These are phyloP conservation scores for Colletotrichum horii DNA, from an alignment of 2,329 filamentous ascomycete genomes.

Conservation along the genomic window DNA sequence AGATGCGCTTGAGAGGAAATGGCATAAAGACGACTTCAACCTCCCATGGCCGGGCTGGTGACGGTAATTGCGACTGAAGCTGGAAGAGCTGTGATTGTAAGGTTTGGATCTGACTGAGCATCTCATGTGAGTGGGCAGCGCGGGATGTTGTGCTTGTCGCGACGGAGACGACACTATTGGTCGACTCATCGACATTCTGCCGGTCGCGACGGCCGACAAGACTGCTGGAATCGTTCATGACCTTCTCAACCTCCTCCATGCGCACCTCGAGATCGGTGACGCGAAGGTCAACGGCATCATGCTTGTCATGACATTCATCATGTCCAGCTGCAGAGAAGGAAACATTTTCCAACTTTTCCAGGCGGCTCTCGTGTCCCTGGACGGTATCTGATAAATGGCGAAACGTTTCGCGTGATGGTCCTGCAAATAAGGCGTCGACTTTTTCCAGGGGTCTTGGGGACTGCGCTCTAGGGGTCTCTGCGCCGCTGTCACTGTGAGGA, in stretches of 20 bases:
- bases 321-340: slow-evolving; percentile 72
- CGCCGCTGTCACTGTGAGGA: slow-evolving; percentile 22
- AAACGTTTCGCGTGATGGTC: slow-evolving; percentile 40
- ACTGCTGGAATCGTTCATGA: slow-evolving; percentile 52
- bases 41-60: slow-evolving; percentile 69
- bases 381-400: slow-evolving; percentile 57
- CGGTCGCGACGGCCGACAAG: slow-evolving; percentile 39
- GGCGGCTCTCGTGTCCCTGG: slow-evolving; percentile 65
- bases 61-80: slow-evolving; percentile 68
- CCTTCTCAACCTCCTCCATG: slow-evolving; percentile 64
- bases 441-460: slow-evolving; percentile 2
- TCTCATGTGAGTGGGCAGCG: slow-evolving; percentile 47
- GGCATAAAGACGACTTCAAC: slow-evolving; percentile 79
- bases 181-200: slow-evolving; percentile 46
- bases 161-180: slow-evolving; percentile 51
- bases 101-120: slow-evolving; percentile 55
- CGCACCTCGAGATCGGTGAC: slow-evolving; percentile 72
- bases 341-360: slow-evolving; percentile 72
- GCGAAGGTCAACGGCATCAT: slow-evolving; percentile 70
- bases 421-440: slow-evolving; percentile 17
- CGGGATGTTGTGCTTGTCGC: slow-evolving; percentile 47
- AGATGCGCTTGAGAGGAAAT: slow-evolving; percentile 64
- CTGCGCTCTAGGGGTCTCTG: slow-evolving; percentile 28
- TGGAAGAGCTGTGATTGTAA: slow-evolving; percentile 57
- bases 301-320: slow-evolving; percentile 71